phyloP scores from a whole-genome alignment of 2,329 filamentous ascomycete genomes.

The Botrytis fabae region DNA sequence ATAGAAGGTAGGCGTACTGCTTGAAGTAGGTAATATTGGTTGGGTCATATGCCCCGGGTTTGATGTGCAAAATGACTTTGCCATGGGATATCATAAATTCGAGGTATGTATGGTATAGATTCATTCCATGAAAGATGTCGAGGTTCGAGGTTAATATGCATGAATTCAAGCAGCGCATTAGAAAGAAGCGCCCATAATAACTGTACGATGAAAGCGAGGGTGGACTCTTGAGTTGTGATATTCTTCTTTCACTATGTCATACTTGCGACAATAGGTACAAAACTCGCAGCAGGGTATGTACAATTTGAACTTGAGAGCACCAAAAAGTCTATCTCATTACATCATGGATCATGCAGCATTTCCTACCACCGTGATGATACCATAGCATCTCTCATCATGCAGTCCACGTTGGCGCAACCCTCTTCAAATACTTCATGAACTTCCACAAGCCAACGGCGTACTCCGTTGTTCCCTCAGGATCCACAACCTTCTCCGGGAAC shows the following conservation, averaged over 20 bases:
- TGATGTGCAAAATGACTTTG: neutral
- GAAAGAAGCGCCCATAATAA: neutral
- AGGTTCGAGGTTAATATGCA: neutral
- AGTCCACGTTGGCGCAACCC: slow-evolving; percentile 53
- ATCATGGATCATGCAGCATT: neutral
- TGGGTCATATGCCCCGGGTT: neutral
- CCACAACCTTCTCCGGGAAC: slow-evolving; percentile 60
- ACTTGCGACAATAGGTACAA: neutral
- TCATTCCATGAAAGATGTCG: neutral
- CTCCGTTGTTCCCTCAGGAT: slow-evolving; percentile 62
- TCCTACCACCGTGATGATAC: neutral
- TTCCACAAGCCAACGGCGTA: slow-evolving; percentile 64
- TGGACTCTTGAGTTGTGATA: neutral
- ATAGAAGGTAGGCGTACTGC: neutral
- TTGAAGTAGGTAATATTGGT: neutral
- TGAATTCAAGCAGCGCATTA: neutral
- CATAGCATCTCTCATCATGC: slow-evolving; percentile 1
- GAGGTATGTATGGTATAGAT: neutral
- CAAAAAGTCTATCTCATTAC: neutral
- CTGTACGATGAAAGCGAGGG: neutral
- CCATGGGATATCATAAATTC: neutral
- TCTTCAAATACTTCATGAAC: slow-evolving; percentile 63
- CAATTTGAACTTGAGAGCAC: neutral
- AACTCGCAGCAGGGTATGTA: slow-evolving; percentile 5
- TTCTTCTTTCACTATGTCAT: neutral